Evolutionary conservation across 2,329 filamentous ascomycete genomes (phyloP).

Genomic region (Aspergillus sp.): DNA sequence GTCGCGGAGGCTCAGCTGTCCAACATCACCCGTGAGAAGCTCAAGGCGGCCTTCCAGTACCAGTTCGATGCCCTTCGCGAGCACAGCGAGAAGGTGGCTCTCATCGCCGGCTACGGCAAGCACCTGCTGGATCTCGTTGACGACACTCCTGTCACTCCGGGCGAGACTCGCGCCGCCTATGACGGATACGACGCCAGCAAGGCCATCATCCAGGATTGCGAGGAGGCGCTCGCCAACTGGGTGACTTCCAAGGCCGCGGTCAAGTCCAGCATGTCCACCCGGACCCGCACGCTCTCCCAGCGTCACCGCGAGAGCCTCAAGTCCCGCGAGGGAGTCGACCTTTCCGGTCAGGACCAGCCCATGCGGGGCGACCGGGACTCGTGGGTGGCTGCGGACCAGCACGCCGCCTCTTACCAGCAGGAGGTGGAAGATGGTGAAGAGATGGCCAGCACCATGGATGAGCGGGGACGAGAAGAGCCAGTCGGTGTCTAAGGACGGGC

Average conservation of each 20-base stretch:
- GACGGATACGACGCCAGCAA: constrained; percentile 98
- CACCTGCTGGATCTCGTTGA: constrained; percentile 96
- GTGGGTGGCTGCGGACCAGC: constrained; percentile 74
- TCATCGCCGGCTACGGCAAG: constrained; percentile 97
- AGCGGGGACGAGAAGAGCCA: constrained; percentile 36
- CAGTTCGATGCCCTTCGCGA: constrained; percentile 97
- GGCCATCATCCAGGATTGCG: constrained; percentile 98
- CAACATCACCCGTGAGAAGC: constrained; percentile 99
- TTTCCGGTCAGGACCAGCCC: constrained; percentile 78
- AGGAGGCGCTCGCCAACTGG: constrained; percentile 97
- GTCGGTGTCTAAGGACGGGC: constrained; percentile 14
- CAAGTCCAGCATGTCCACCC: constrained; percentile 79
- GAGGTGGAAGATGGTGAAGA: constrained; percentile 44
- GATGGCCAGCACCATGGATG: constrained; percentile 31
- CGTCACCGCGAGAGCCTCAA: constrained; percentile 72
- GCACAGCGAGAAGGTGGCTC: constrained; percentile 96
- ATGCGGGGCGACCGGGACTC: constrained; percentile 73
- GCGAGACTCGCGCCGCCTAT: constrained; percentile 92
- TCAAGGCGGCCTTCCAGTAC: constrained; percentile 97
- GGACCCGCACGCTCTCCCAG: constrained; percentile 83
- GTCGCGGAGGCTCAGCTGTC: constrained; percentile 97
- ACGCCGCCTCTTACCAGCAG: constrained; percentile 39
- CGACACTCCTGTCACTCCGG: constrained; percentile 93
- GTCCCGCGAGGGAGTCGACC: constrained; percentile 71
- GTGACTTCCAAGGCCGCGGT: constrained; percentile 87